Evolutionary conservation across 1,284 basidiomycete genomes (phyloP).

Genomic region (Apiotrichum sp.): DNA sequence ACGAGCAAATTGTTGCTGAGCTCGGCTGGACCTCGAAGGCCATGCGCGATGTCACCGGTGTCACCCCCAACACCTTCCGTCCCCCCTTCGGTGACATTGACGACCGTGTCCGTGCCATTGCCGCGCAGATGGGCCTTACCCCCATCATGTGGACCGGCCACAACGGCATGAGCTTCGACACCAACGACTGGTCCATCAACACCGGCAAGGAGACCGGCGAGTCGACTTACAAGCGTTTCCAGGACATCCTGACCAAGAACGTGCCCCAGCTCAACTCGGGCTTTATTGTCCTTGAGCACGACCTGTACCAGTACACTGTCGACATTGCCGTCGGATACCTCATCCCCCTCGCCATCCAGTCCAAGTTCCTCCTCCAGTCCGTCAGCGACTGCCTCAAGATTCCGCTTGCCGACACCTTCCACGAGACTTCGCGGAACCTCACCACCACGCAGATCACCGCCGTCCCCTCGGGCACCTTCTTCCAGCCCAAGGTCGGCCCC

Average conservation of each 20-base stretch:
- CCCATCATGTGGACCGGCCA: constrained; percentile 44
- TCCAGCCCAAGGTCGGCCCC: too few species aligned
- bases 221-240: constrained; percentile 53
- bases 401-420: constrained; percentile 41
- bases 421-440: constrained; percentile 31
- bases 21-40: constrained; percentile 85
- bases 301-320: constrained; percentile 75
- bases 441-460: too few species aligned
- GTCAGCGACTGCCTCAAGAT: constrained; percentile 62
- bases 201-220: constrained; percentile 60
- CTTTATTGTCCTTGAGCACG: constrained; percentile 85
- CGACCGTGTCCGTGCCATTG: constrained; percentile 22
- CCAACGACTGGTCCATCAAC: constrained; percentile 75
- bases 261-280: constrained; percentile 50
- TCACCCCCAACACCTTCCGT: constrained; percentile 68
- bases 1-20: constrained; percentile 83
- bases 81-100: constrained; percentile 55
- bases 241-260: constrained; percentile 44
- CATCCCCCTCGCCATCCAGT: constrained; percentile 62
- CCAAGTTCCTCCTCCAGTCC: constrained; percentile 52
- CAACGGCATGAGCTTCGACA: constrained; percentile 58
- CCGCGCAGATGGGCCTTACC: constrained; percentile 42
- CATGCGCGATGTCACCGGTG: constrained; percentile 74
- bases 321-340: constrained; percentile 83
- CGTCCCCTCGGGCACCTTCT: too few species aligned